A percentile compares a stretch with the other conserved stretches of the same genome.
phyloP scores from a whole-genome alignment of 75 land plant species.

The Chamaecyparis obtusa region DNA sequence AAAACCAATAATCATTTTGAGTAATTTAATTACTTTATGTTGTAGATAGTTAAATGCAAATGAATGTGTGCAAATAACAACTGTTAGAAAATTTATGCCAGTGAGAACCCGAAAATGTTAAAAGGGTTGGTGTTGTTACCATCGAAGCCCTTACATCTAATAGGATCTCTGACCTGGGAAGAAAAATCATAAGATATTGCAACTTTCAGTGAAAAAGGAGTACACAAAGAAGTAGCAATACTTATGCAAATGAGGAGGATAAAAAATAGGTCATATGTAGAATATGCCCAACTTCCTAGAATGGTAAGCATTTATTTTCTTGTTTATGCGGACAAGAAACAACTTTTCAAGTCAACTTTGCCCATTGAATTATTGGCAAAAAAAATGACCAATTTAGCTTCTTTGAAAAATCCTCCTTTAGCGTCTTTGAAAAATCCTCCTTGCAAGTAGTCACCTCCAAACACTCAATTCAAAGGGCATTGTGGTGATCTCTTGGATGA shows the following conservation, averaged over 20 bases:
- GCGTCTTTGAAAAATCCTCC: too few relatives aligned
- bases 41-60: not conserved
- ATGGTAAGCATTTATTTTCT: not conserved
- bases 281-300: not conserved
- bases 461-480: too few relatives aligned
- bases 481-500: too few relatives aligned
- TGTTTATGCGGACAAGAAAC: not conserved
- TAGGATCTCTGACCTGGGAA: constrained; percentile 32
- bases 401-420: too few relatives aligned
- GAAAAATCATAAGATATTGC: constrained; percentile 37
- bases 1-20: too few relatives aligned
- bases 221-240: constrained; percentile 9
- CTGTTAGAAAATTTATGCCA: constrained; percentile 38
- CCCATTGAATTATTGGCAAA: not conserved
- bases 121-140: constrained; percentile 20
- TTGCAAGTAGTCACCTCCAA: too few relatives aligned
- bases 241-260: not conserved
- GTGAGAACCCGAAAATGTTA: constrained; percentile 27
- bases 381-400: not conserved
- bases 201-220: constrained; percentile 28
- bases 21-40: not conserved
- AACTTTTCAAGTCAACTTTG: not conserved
- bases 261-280: not conserved
- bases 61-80: constrained; percentile 14
- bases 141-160: constrained; percentile 41